Conservation (phyloP, 78 protist species). For the Cavenderia fasciculata region DNA sequence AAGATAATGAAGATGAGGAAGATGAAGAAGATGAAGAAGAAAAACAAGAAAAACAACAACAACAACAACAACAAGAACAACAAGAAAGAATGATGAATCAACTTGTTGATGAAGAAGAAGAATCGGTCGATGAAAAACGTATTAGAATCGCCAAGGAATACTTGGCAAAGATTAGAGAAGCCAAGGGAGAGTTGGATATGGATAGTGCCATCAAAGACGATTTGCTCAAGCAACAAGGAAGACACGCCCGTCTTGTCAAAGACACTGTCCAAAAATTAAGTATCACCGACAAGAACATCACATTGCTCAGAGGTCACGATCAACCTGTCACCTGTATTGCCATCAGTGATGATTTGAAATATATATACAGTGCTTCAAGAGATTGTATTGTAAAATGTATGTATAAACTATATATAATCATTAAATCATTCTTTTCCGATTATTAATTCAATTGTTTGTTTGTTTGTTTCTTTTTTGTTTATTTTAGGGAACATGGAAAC, state of each 20-base stretch:
- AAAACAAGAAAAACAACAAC: background rate
- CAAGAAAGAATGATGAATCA: slow-evolving; percentile 2
- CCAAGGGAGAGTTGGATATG: slow-evolving; percentile 7
- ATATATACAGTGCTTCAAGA: slow-evolving; percentile 69
- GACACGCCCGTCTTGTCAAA: background rate
- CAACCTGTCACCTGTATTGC: slow-evolving; percentile 72
- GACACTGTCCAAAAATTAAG: background rate
- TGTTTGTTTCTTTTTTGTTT: background rate
- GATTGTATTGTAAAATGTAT: slow-evolving; percentile 70
- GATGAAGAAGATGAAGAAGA: slow-evolving; percentile 29
- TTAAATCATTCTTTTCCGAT: background rate
- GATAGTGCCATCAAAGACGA: background rate
- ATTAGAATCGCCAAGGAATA: slow-evolving; percentile 72
- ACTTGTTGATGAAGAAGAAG: slow-evolving; percentile 65
- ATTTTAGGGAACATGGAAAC: slow-evolving; percentile 49
- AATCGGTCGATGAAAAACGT: slow-evolving; percentile 72
- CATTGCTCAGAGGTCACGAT: slow-evolving; percentile 50
- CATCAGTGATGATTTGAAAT: slow-evolving; percentile 64
- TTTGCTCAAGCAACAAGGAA: background rate
- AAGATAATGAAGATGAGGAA: slow-evolving; percentile 10
- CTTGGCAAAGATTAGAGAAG: slow-evolving; percentile 10
- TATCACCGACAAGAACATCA: slow-evolving; percentile 33
- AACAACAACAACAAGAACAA: background rate
- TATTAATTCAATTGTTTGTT: background rate
- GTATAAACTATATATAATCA: slow-evolving; percentile 3